Evolutionary conservation across 768 basidiomycete genomes (phyloP), one percentile per base, ranked within the genome.

Genomic region (Tulasnella sp.): DNA sequence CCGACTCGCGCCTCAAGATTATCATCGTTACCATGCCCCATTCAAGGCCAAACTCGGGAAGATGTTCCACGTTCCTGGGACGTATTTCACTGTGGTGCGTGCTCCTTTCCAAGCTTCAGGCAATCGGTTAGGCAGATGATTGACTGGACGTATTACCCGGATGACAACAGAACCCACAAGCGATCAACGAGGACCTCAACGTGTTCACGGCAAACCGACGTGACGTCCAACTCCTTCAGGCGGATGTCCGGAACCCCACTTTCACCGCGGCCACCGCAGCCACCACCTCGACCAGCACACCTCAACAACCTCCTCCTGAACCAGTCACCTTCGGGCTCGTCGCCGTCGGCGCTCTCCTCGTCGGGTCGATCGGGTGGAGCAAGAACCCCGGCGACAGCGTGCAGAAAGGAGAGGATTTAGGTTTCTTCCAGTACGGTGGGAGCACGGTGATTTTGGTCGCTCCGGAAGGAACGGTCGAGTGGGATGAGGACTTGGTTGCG

Each of bases 321-420:
- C 82, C 77, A 12, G 39, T 85, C 22, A 85, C 85, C 15, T 83
- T 93, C 19, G 92, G 88, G 0, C 89, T 90, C 78, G 88, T 93
- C 12, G 91, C 92, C 11, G 86, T 94, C 76, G 93, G 93, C 2
- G 93, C 93, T 9, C 86, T 94, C 83, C 88, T 95, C 42, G 93
- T 94, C 0, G 93, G 91, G 0, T 88, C 88, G 72, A 91, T 94
- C 80, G 83, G 74, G 1, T 92, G 90, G 90, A 91, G 91, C 0
- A 76, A 81, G 68, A 80, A 81, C 45, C 75, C 80, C 0, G 84
- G 82, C 0, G 81, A 81, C 36, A 75, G 67, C 19, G 83, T 86
- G 37, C 76, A 87, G 82, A 85, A 87, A 77, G 85, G 86, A 11
- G 83, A 86, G 64, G 82, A 81, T 64, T 82, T 93, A 17, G 84